Conservation (phyloP, 164 flowering plant genomes). For the Piper longum region DNA sequence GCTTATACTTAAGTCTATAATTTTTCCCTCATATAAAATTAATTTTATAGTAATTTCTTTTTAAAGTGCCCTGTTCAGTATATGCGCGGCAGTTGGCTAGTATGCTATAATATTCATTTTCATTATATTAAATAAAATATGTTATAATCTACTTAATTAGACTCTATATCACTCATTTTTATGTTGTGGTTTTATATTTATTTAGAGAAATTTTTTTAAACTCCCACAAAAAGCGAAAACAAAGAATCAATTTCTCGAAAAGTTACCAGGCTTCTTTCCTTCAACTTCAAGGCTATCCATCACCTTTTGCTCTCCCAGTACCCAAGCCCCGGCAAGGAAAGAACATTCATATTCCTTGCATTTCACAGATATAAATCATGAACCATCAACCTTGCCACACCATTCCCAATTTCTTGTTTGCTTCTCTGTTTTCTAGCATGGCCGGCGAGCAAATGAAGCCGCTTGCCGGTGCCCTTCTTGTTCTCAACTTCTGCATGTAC, state of each 20-base stretch:
- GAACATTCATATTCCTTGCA: conserved; percentile 6
- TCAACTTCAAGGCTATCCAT: conserved; percentile 13
- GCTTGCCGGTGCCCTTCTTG: conserved; percentile 38
- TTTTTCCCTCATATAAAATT: no score
- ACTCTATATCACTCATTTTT: no score
- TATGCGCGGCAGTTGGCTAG: no score
- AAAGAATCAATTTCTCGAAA: neutral
- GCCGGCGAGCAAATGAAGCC: conserved; percentile 36
- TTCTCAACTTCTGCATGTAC: conserved; percentile 85
- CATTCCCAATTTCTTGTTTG: neutral
- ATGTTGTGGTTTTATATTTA: no score
- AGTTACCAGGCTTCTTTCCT: conserved; percentile 8
- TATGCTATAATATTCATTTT: no score
- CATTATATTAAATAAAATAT: no score
- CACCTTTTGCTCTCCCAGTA: conserved; percentile 7
- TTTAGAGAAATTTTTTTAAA: no score
- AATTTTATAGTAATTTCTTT: no score
- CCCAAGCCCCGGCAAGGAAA: conserved; percentile 9
- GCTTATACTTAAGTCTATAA: no score
- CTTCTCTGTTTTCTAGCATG: conserved; percentile 13
- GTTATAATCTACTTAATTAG: no score
- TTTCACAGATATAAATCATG: neutral
- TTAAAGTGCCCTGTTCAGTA: no score
- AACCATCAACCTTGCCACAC: neutral
- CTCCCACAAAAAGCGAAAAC: neutral